Evolutionary conservation across 2,329 filamentous ascomycete genomes (phyloP).

Genomic region (Monosporascus ibericus): DNA sequence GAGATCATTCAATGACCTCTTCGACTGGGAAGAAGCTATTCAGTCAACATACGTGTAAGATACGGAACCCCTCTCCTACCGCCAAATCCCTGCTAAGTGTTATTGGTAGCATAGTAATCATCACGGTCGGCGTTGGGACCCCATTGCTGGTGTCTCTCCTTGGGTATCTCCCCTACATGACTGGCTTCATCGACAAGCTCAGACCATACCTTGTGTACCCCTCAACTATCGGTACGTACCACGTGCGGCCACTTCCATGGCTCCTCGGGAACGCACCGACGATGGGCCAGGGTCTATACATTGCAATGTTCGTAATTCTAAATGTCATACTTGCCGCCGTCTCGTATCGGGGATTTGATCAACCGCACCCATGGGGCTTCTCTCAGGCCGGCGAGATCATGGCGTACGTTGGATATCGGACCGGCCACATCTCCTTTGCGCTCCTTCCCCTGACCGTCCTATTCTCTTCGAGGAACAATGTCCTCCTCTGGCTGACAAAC

Average conservation of each 20-base stretch:
- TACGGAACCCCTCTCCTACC: not conserved
- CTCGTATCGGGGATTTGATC: constrained; percentile 4
- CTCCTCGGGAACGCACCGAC: constrained; percentile 27
- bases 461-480: constrained; percentile 30
- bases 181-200: constrained; percentile 14
- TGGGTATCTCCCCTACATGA: constrained; percentile 20
- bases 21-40: constrained; percentile 12
- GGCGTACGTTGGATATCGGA: constrained; percentile 22
- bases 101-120: constrained; percentile 16
- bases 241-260: constrained; percentile 26
- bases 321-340: constrained; percentile 32
- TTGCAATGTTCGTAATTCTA: constrained; percentile 67
- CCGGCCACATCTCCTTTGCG: constrained; percentile 25
- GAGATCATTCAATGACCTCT: constrained; percentile 5
- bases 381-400: constrained; percentile 17
- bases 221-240: constrained; percentile 23
- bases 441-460: constrained; percentile 24
- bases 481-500: constrained; percentile 30
- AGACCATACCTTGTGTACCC: constrained; percentile 29
- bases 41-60: constrained; percentile 12
- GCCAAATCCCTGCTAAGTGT: not conserved
- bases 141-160: constrained; percentile 20
- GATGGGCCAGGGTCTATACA: constrained; percentile 41
- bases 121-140: constrained; percentile 18
- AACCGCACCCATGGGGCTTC: constrained; percentile 4